Evolutionary conservation across 1,284 basidiomycete species (phyloP), one percentile per base, ranked within the genome.

Genomic region (Cryptococcus sp.): DNA sequence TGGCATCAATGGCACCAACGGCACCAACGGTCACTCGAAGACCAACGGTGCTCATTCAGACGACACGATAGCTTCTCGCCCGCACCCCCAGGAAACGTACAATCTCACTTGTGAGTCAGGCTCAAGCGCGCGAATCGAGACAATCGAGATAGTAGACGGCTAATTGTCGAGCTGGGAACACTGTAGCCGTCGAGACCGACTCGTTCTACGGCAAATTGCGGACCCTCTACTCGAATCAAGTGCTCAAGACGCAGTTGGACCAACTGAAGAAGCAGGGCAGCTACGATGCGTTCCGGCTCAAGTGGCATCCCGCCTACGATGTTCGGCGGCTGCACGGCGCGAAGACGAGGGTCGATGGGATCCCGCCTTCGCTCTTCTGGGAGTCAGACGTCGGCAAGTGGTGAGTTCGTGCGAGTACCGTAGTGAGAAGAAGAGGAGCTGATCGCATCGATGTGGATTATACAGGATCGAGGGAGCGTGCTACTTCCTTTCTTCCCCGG

Each of bases 311-410:
- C 0, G 58, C 57, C 5, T 72, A 72, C 53, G 65, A 69, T 47
- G 61, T 71, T 6, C 52, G 68, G 8, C 51, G 62, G 22, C 54
- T 68, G n/a, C 40, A 60, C 4, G 64, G 63, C 1, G 70, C 58
- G 0, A 56, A 60, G 42, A 55, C 63, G 0, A 60, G 65, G 49
- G 66, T 70, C 8, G 68, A 68, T 39, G 65, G 66, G 4, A 66
- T 69, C 40, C 70, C 70, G 2, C 70, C 70, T 4, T 64, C 62
- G 0, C 53, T 72, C 7, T 71, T 72, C 56, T 72, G 70, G 70
- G 70, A 70, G 47, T 67, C 64, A 8, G 70, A 72, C 40, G 65
- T 71, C 3, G 70, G 66, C 39, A 72, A 72, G 48, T 72, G 69
- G 70, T 68, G 46, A 50, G 66, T 64, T 17, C 2, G 19, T 11